phyloP scores from a whole-genome alignment of 768 basidiomycete genomes.

The Lactarius psammicola region DNA sequence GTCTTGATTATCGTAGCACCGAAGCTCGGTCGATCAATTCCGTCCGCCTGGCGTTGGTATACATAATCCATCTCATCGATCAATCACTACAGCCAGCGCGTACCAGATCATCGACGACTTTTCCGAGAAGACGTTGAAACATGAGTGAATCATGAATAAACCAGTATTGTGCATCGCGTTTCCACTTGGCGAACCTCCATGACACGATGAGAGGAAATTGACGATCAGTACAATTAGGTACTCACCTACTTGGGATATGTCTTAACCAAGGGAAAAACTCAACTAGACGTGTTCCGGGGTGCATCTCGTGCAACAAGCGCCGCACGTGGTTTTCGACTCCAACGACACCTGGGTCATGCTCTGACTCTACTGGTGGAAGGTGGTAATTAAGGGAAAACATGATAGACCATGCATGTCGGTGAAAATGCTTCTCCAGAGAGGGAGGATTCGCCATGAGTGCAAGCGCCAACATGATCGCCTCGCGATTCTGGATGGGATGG shows the following conservation, averaged over 20 bases:
- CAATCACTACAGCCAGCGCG: not conserved
- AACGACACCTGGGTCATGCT: not conserved
- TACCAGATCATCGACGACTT: conserved; percentile 10
- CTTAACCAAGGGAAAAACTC: conserved; percentile 1
- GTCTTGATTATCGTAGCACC: conserved; percentile 11
- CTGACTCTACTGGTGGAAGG: not conserved
- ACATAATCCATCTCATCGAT: not conserved
- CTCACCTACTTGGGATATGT: conserved; percentile 4
- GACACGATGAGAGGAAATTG: not conserved
- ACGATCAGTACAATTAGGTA: not conserved
- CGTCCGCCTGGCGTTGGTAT: not conserved
- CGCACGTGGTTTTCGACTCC: not conserved
- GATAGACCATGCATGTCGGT: not conserved
- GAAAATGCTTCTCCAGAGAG: not conserved
- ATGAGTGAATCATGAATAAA: conserved; percentile 13
- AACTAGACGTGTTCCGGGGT: conserved; percentile 6
- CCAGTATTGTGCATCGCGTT: conserved; percentile 20
- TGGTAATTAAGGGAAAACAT: conserved; percentile 3
- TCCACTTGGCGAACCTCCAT: conserved; percentile 18
- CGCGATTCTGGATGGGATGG: not conserved
- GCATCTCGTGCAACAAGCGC: not conserved
- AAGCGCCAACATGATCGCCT: not conserved
- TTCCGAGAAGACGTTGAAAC: conserved; percentile 14
- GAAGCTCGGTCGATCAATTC: conserved; percentile 14
- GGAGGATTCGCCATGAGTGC: not conserved